phyloP scores from a whole-genome alignment of 441 rosid genomes.

The Brassica hybrid region DNA sequence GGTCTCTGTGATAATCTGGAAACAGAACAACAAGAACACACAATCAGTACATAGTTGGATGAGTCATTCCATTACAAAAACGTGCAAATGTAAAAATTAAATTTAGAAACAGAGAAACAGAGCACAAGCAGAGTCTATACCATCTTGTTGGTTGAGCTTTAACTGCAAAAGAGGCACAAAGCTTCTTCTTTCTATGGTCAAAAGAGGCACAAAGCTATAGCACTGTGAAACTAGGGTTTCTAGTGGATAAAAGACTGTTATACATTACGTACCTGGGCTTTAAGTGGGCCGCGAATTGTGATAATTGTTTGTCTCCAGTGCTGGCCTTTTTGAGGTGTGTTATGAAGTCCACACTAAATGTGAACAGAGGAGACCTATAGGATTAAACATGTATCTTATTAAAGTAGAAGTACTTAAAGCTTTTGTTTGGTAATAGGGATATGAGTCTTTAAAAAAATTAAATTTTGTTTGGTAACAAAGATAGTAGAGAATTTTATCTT shows the following conservation, averaged over 20 bases:
- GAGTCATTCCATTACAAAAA: not conserved
- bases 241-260: not conserved
- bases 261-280: constrained; percentile 2
- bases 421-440: too few relatives aligned
- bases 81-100: not conserved
- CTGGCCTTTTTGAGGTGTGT: not conserved
- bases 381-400: too few relatives aligned
- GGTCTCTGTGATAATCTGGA: constrained; percentile 70
- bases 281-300: not conserved
- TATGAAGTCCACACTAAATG: not conserved
- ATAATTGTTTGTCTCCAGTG: not conserved
- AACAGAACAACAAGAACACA: not conserved
- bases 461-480: too few relatives aligned
- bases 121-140: not conserved
- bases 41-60: not conserved
- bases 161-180: constrained; percentile 20
- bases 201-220: not conserved
- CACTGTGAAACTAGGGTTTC: constrained; percentile 6
- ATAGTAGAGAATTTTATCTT: too few relatives aligned
- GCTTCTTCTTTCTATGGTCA: not conserved
- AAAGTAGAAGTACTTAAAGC: too few relatives aligned
- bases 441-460: too few relatives aligned
- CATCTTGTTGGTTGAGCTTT: constrained; percentile 30
- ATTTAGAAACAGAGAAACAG: not conserved
- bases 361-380: not conserved